These are phyloP conservation scores for Globisporangium yorkense DNA, from an alignment of 352 stramenopile genomes.

Conservation along the genomic window DNA sequence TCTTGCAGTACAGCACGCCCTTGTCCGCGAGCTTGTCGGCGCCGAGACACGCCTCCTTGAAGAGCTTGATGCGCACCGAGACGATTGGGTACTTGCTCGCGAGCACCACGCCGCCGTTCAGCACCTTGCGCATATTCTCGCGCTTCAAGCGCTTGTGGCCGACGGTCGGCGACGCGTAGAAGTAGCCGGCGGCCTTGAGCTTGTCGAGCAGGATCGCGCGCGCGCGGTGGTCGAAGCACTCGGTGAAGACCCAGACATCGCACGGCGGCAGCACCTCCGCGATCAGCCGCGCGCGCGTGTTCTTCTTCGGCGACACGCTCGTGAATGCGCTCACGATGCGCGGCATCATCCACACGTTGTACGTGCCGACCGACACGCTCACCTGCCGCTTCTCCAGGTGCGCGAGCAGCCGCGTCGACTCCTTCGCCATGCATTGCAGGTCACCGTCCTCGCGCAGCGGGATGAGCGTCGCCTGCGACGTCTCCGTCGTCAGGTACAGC, in stretches of 20 bases:
- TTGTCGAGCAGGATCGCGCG: slow-evolving; percentile 57
- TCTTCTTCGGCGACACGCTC: slow-evolving; percentile 64
- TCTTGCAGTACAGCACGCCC: slow-evolving; percentile 75
- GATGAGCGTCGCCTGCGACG: slow-evolving; percentile 51
- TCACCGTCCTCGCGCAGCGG: slow-evolving; percentile 60
- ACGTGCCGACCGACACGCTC: slow-evolving; percentile 52
- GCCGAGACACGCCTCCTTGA: slow-evolving; percentile 51
- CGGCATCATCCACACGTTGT: slow-evolving; percentile 85
- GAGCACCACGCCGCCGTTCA: slow-evolving; percentile 68
- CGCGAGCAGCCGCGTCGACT: slow-evolving; percentile 57
- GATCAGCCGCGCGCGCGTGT: slow-evolving; percentile 67
- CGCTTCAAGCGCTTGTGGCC: slow-evolving; percentile 61
- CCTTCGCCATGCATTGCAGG: slow-evolving; percentile 61
- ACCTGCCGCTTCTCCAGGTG: slow-evolving; percentile 57
- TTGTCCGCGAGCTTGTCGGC: slow-evolving; percentile 72
- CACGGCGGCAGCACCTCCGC: slow-evolving; percentile 55
- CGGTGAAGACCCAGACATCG: slow-evolving; percentile 72
- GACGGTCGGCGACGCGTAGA: slow-evolving; percentile 66
- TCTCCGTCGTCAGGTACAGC: slow-evolving; percentile 65
- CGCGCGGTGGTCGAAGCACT: slow-evolving; percentile 76
- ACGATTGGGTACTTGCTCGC: slow-evolving; percentile 74
- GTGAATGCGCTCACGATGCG: slow-evolving; percentile 72
- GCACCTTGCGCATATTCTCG: slow-evolving; percentile 60
- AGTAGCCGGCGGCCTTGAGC: slow-evolving; percentile 55
- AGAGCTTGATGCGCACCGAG: slow-evolving; percentile 64